Conservation (phyloP, 2,329 filamentous ascomycete species). For the Paracoccidioides brasiliensis region DNA sequence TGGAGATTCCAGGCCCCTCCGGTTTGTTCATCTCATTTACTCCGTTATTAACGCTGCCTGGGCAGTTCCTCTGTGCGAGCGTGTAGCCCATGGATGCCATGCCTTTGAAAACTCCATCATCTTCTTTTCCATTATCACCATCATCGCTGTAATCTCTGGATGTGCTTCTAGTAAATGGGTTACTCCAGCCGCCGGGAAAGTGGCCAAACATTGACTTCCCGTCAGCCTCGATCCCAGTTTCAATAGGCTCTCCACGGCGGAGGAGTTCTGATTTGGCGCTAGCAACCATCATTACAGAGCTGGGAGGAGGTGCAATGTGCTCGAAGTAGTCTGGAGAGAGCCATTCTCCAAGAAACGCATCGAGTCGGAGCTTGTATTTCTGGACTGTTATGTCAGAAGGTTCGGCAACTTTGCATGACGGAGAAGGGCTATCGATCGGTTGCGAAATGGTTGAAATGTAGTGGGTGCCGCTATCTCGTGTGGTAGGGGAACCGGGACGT, state of each 20-base stretch:
- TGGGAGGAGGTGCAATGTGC: conserved; percentile 75
- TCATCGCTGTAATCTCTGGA: conserved; percentile 12
- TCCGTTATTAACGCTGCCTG: conserved; percentile 33
- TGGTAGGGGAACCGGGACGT: conserved; percentile 17
- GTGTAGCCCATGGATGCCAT: conserved; percentile 27
- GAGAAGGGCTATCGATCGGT: conserved; percentile 14
- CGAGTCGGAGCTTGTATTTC: conserved; percentile 51
- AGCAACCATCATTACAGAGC: conserved; percentile 74
- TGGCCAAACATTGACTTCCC: conserved; percentile 30
- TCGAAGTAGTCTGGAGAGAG: conserved; percentile 88
- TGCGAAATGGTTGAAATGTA: conserved; percentile 22
- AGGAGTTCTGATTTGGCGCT: conserved; percentile 79
- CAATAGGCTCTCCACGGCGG: conserved; percentile 55
- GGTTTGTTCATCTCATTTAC: conserved; percentile 15
- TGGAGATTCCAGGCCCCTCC: conserved; percentile 16
- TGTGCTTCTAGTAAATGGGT: conserved; percentile 16
- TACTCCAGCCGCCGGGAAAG: conserved; percentile 45
- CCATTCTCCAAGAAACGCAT: conserved; percentile 94
- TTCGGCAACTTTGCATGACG: not conserved
- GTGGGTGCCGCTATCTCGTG: conserved; percentile 15
- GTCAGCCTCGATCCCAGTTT: conserved; percentile 27
- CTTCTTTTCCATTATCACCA: conserved; percentile 14
- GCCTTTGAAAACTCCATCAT: conserved; percentile 16
- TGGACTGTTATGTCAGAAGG: not conserved
- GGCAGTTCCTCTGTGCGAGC: conserved; percentile 32